Percentiles rank a stretch among this genome's conserved stretches.
phyloP scores from a whole-genome alignment of 2,329 filamentous ascomycete genomes.

The Colletotrichum sp. region DNA sequence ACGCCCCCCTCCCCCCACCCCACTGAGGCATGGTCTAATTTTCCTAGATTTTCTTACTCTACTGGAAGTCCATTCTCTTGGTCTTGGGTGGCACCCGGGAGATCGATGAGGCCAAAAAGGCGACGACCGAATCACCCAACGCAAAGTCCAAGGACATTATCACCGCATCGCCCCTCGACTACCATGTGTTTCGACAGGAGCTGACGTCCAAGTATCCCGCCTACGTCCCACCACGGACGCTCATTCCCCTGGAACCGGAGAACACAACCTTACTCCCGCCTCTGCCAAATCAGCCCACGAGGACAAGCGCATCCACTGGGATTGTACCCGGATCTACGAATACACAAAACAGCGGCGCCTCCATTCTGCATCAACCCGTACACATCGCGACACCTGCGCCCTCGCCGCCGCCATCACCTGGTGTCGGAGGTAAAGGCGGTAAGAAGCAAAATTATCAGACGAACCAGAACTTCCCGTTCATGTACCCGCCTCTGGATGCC shows the following conservation, averaged over 20 bases:
- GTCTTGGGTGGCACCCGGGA: constrained; percentile 81
- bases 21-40: constrained; percentile 24
- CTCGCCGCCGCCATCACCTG: constrained; percentile 90
- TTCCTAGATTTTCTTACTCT: constrained; percentile 72
- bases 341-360: constrained; percentile 64
- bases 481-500: constrained; percentile 92
- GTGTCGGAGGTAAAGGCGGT: constrained; percentile 84
- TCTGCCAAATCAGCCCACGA: constrained; percentile 74
- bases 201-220: constrained; percentile 98
- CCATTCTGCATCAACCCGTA: constrained; percentile 93
- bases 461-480: constrained; percentile 97
- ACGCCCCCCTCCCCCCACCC: background rate
- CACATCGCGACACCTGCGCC: constrained; percentile 98
- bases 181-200: constrained; percentile 94
- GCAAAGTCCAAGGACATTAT: constrained; percentile 78
- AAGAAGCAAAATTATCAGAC: constrained; percentile 99
- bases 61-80: constrained; percentile 91
- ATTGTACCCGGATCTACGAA: constrained; percentile 63
- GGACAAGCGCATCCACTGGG: constrained; percentile 64
- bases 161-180: constrained; percentile 92
- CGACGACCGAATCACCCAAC: constrained; percentile 65
- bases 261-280: constrained; percentile 91
- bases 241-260: constrained; percentile 86
- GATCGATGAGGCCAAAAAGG: constrained; percentile 75
- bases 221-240: constrained; percentile 85